phyloP scores from a whole-genome alignment of 208 protist genomes.

The Leishmania amazonensis region DNA sequence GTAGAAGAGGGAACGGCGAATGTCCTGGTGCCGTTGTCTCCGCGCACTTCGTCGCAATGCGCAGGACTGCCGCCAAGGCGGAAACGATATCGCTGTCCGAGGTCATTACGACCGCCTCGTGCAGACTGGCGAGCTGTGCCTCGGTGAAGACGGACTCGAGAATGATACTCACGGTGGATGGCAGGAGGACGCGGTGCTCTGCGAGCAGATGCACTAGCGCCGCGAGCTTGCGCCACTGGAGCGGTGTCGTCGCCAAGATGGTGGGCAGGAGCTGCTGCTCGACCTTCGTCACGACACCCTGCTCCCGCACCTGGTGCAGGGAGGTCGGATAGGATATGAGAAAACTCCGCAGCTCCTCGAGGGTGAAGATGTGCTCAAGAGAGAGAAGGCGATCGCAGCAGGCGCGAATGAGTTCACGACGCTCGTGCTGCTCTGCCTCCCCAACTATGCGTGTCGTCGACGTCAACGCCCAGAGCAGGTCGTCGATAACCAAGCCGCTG shows the following conservation, averaged over 20 bases:
- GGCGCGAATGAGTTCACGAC: slow-evolving; percentile 32
- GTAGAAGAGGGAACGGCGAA: slow-evolving; percentile 1
- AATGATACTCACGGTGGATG: slow-evolving; percentile 23
- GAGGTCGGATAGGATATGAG: slow-evolving; percentile 54
- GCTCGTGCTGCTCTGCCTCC: slow-evolving; percentile 14
- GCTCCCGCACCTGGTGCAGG: slow-evolving; percentile 45
- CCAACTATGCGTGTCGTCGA: background rate
- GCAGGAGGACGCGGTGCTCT: slow-evolving; percentile 43
- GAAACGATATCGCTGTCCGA: slow-evolving; percentile 4
- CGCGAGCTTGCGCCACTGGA: slow-evolving; percentile 28
- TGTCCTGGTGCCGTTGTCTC: background rate
- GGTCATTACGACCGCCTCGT: background rate
- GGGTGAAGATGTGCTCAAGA: slow-evolving; percentile 54
- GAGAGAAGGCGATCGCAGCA: slow-evolving; percentile 70
- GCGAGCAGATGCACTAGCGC: slow-evolving; percentile 41
- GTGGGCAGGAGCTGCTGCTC: slow-evolving; percentile 41
- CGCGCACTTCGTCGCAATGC: slow-evolving; percentile 2
- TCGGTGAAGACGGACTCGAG: slow-evolving; percentile 30
- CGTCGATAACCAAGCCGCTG: background rate
- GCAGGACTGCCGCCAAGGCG: background rate
- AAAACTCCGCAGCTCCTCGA: slow-evolving; percentile 56
- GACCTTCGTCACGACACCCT: slow-evolving; percentile 44
- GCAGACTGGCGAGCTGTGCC: slow-evolving; percentile 5
- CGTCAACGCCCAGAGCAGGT: background rate
- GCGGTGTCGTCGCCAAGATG: slow-evolving; percentile 23